Conservation (phyloP, 2,329 filamentous ascomycete species). For the Incumbomyces lentus region DNA sequence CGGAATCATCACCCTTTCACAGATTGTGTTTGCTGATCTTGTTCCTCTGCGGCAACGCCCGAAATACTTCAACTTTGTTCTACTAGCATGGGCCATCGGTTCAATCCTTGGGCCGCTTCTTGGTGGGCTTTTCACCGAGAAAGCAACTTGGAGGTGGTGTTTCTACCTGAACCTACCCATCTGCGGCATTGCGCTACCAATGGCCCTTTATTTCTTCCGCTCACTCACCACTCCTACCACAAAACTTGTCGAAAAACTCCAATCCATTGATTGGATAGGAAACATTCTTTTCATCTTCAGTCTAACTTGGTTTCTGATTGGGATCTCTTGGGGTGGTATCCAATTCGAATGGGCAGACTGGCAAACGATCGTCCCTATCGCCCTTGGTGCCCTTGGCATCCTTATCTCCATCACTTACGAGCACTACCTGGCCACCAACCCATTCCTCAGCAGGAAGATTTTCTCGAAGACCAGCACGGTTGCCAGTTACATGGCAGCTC, state of each 20-base stretch:
- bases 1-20: slow-evolving; percentile 33
- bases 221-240: slow-evolving; percentile 20
- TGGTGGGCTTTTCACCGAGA: slow-evolving; percentile 32
- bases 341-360: slow-evolving; percentile 30
- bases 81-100: slow-evolving; percentile 25
- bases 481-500: slow-evolving; percentile 32
- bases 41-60: slow-evolving; percentile 26
- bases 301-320: slow-evolving; percentile 31
- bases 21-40: slow-evolving; percentile 34
- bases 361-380: slow-evolving; percentile 31
- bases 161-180: slow-evolving; percentile 39
- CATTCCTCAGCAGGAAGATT: slow-evolving; percentile 29
- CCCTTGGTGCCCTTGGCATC: slow-evolving; percentile 26
- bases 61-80: slow-evolving; percentile 26
- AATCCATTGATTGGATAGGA: slow-evolving; percentile 34
- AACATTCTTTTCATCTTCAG: slow-evolving; percentile 30
- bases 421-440: slow-evolving; percentile 24
- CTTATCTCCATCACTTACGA: slow-evolving; percentile 29
- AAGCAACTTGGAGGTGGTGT: slow-evolving; percentile 18
- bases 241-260: slow-evolving; percentile 15
- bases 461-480: slow-evolving; percentile 28
- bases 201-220: slow-evolving; percentile 27
- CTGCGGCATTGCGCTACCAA: slow-evolving; percentile 15
- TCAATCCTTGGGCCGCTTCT: slow-evolving; percentile 26
- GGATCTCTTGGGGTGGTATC: slow-evolving; percentile 34